Conservation (phyloP, 352 stramenopile species). For the Phytophthora tentaculata region DNA sequence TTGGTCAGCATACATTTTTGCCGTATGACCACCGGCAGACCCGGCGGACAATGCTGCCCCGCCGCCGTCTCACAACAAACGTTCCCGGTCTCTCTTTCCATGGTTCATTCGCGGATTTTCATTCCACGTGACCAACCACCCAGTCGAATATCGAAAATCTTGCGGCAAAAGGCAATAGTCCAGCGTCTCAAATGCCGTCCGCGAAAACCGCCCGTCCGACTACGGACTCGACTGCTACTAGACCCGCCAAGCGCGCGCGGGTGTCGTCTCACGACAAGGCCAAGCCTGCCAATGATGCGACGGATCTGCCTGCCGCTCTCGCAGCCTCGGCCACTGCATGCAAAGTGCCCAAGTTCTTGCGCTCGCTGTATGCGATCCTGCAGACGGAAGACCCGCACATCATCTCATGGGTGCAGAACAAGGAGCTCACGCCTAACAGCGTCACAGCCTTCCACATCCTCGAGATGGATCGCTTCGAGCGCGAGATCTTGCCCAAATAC, state of each 20-base stretch:
- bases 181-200: constrained; percentile 21
- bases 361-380: constrained; percentile 82
- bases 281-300: neutral
- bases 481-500: constrained; percentile 91
- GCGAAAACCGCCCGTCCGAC: constrained; percentile 33
- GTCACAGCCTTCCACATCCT: constrained; percentile 80
- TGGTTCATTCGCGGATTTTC: constrained; percentile 43
- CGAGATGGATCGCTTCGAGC: constrained; percentile 81
- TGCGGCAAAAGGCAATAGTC: constrained; percentile 3
- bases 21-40: constrained; percentile 21
- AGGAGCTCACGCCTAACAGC: constrained; percentile 65
- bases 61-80: constrained; percentile 11
- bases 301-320: constrained; percentile 4
- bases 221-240: constrained; percentile 3
- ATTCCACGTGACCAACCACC: constrained; percentile 12
- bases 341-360: constrained; percentile 86
- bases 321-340: constrained; percentile 26
- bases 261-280: constrained; percentile 13
- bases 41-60: constrained; percentile 7
- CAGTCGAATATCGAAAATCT: constrained; percentile 22
- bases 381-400: constrained; percentile 73
- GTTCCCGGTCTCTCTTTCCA: constrained; percentile 21
- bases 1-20: constrained; percentile 28
- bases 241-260: constrained; percentile 23
- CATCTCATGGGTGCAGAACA: constrained; percentile 78